Evolutionary conservation across 2,329 filamentous ascomycete genomes (phyloP), one percentile per base, ranked within the genome.

Genomic region (Colletotrichum australisinense): DNA sequence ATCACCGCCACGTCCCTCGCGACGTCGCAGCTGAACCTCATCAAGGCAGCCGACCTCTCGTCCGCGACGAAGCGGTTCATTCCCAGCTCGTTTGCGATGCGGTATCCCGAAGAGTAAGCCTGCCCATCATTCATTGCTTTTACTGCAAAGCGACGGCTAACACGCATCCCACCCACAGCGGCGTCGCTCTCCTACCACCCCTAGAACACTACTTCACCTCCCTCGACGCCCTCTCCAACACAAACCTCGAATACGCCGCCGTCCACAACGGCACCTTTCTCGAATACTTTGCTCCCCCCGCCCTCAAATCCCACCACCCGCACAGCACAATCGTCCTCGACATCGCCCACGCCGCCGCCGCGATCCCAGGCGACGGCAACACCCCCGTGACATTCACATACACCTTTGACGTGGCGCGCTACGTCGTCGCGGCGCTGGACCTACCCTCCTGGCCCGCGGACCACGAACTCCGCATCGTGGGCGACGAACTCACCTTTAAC

Each of bases 351-450:
- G 83, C 84, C 12, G 78, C 78, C 3, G 88, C 88, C 1, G 86
- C 83, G 14, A 84, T 89, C 30, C 87, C 88, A 0, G 87, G 86
- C 0, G 79, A 84, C 38, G 88, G 88, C 0, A 80, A 86, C 26
- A 80, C 78, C 11, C 77, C 78, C 4, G 80, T 87, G 24, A 78
- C 82, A 6, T 85, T 88, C 77, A 89, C 87, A 0, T 85, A 88
- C 75, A 86, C 83, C 3, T 79, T 79, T 6, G 88, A 90, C 76
- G 79, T 90, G 56, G 87, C 83, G 4, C 81, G 77, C 52, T 88
- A 86, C 68, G 81, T 88, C 14, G 83, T 81, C 22, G 81, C 80
- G 4, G 69, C 81, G 6, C 75, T 89, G 14, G 81, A 83, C 19
- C 73, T 84, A 12, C 76, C 81, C 2, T 79, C 80, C n/a, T 89